These are phyloP conservation scores for Populus hybrid DNA, from an alignment of 441 rosid species.

Conservation along the genomic window DNA sequence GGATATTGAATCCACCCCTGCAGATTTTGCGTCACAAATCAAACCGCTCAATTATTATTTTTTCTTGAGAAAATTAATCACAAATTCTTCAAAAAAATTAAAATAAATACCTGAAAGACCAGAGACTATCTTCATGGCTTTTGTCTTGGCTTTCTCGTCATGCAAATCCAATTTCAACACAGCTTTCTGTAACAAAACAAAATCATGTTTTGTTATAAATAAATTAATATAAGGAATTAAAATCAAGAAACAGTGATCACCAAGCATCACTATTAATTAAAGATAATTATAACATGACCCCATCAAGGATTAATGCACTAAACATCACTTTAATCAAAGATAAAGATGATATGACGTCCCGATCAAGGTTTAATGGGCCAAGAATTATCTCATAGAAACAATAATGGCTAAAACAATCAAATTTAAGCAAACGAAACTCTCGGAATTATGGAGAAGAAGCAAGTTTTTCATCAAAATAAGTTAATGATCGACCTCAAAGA, in stretches of 20 bases:
- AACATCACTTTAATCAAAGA: too few species aligned
- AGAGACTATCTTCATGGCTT: constrained; percentile 46
- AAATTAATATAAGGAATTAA: too few species aligned
- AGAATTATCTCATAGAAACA: neutral
- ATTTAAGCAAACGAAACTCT: neutral
- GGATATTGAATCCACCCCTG: constrained; percentile 55
- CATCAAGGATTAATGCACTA: too few species aligned
- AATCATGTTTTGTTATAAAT: neutral
- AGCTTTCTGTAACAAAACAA: constrained; percentile 39
- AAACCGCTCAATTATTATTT: neutral
- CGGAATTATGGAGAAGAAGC: neutral
- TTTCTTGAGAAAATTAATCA: neutral
- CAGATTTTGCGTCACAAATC: neutral
- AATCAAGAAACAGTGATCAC: too few species aligned
- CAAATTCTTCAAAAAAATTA: neutral
- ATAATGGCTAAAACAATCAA: neutral
- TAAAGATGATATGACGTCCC: too few species aligned
- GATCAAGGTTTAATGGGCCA: too few species aligned
- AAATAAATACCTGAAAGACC: constrained; percentile 37
- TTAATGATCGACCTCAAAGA: too few species aligned
- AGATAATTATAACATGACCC: too few species aligned
- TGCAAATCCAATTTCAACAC: constrained; percentile 41
- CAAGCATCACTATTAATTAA: too few species aligned
- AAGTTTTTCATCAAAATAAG: neutral
- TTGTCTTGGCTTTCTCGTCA: constrained; percentile 40